Conservation (phyloP, 306 rosid species). For the Rubus idaeus region DNA sequence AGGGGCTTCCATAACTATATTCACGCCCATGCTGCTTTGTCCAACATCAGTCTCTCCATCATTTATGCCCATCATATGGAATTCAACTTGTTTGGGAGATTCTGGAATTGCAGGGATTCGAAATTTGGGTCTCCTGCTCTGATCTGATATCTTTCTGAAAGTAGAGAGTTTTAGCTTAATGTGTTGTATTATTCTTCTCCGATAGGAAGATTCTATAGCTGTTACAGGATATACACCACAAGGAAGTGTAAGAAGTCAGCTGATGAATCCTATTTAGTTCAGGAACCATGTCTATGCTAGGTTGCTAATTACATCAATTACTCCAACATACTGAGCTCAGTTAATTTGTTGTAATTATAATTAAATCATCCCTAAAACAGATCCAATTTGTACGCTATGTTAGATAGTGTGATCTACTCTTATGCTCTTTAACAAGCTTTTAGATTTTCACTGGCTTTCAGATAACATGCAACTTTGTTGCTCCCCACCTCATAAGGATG, state of each 20-base stretch:
- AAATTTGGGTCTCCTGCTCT: not conserved
- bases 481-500: not conserved
- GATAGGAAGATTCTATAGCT: not conserved
- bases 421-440: not conserved
- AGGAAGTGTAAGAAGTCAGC: not conserved
- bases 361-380: not conserved
- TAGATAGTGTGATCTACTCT: not conserved
- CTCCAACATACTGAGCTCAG: not conserved
- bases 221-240: not conserved
- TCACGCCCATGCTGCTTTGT: no score
- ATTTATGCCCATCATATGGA: no score
- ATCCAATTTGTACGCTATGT: not conserved
- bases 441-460: not conserved
- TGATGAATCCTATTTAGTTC: not conserved
- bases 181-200: no score
- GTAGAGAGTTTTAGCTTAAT: not conserved
- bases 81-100: no score
- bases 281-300: not conserved
- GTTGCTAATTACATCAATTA: not conserved
- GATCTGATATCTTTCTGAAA: not conserved
- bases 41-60: no score
- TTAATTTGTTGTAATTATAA: slow-evolving; percentile 5
- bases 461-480: not conserved
- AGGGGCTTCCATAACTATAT: no score
- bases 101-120: not conserved